Evolutionary conservation across 306 rosid species (phyloP), one percentile per base, ranked within the genome.

Genomic region (Glycine tomentella): DNA sequence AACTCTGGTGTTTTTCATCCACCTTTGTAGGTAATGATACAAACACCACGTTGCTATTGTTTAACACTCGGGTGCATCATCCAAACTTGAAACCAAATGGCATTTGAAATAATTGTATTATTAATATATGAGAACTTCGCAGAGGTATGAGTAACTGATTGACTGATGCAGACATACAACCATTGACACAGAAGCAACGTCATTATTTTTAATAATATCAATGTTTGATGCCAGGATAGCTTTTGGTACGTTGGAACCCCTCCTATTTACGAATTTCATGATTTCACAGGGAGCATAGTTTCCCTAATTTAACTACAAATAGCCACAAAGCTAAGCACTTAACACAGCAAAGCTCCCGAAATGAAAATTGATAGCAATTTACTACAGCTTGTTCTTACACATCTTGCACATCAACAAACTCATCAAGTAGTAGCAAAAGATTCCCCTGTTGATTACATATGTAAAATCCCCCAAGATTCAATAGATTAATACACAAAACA

Each of bases 311-410:
- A 65, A 82, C 65, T 25, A 56, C 13, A 53, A 57, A 4, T 57
- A 65, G 62, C 76, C 67, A 81, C 61, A 61, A 38, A 74, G 20
- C 66, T 57, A 85, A 25, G 31, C 31, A 25, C 31, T 72, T 48
- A 16, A 57, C 74, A 45, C 12, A 73, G 42, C 5, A 44, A 81
- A 25, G 31, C 31, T 25, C 31, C 17, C 55, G 3, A 66, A 42
- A 57, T 38, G 20, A 25, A 62, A 64, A 34, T 25, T 6, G 3
- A 53, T 5, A 76, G 75, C 55, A 71, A 58, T 25, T 25, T 25
- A 25, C 7, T 16, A 61, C 61, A 51, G 66, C 65, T 87, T 75
- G 50, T 75, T 62, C 79, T 25, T 25, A 25, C 31, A 25, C 31
- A 25, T 2, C 31, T 59, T 16, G 40, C 12, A 55, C 70, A 14